These are phyloP conservation scores for Mollisiaceae sp. DNA, from an alignment of 2,329 filamentous ascomycete genomes.

Conservation along the genomic window DNA sequence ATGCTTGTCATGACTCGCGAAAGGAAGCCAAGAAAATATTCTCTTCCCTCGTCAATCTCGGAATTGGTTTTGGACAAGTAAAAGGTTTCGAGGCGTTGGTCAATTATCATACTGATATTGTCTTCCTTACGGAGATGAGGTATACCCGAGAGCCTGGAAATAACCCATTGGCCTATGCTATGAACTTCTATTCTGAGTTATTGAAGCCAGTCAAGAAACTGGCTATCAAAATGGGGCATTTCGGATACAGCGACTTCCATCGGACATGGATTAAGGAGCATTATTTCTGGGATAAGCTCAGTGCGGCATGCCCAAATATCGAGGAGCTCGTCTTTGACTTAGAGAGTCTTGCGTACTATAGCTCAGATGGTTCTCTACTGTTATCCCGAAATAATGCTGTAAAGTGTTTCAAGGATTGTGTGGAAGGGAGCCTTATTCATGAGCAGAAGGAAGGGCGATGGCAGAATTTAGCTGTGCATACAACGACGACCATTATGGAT, in stretches of 20 bases:
- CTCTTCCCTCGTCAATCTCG: background rate
- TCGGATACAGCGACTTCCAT: background rate
- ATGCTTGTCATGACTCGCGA: background rate
- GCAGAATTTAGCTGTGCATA: background rate
- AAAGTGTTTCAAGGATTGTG: background rate
- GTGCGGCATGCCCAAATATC: background rate
- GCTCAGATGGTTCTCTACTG: background rate
- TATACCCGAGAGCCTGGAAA: background rate
- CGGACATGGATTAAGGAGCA: background rate
- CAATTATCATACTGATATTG: background rate
- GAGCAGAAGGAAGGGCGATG: background rate
- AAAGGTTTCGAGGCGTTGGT: background rate
- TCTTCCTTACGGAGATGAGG: conserved; percentile 1
- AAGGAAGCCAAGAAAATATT: background rate
- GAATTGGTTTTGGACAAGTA: background rate
- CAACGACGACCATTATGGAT: background rate
- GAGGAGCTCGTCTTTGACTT: background rate
- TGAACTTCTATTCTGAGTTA: background rate
- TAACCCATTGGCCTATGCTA: background rate
- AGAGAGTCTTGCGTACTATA: background rate
- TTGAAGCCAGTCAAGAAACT: background rate
- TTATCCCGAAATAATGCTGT: background rate
- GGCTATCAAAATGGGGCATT: background rate
- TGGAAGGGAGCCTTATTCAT: background rate
- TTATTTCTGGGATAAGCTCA: background rate